Evolutionary conservation across 1,284 basidiomycete genomes (phyloP).

Genomic region (Moesziomyces sp.): DNA sequence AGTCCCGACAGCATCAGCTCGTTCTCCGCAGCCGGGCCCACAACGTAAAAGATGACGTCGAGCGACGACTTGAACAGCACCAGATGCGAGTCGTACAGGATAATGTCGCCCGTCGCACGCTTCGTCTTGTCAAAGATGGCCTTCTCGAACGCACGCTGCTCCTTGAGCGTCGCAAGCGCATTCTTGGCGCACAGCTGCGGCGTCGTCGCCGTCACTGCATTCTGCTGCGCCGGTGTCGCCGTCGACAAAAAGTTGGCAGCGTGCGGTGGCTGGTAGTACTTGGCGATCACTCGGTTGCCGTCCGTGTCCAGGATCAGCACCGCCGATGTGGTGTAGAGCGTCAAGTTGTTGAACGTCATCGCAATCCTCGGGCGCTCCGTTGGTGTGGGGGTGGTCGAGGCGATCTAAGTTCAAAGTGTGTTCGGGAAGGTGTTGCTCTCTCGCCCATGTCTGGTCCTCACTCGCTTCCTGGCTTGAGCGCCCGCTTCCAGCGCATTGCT

Average conservation of each 20-base stretch:
- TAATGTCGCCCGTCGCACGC: constrained; percentile 76
- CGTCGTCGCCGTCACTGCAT: constrained; percentile 36
- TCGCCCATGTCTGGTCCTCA: not conserved
- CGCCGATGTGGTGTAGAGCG: constrained; percentile 62
- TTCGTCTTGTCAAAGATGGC: constrained; percentile 85
- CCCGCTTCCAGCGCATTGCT: constrained; percentile 9
- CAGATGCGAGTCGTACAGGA: constrained; percentile 90
- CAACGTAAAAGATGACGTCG: constrained; percentile 94
- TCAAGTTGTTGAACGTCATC: constrained; percentile 62
- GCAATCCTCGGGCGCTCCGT: not conserved
- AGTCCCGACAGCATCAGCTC: constrained; percentile 93
- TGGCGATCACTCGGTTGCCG: constrained; percentile 91
- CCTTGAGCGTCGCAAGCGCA: constrained; percentile 80
- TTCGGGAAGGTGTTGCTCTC: constrained; percentile 16
- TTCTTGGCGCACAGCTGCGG: constrained; percentile 69
- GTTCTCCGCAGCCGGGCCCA: constrained; percentile 88
- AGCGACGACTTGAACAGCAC: constrained; percentile 92
- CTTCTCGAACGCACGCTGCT: constrained; percentile 95
- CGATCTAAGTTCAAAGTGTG: not conserved
- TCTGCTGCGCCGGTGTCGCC: constrained; percentile 52
- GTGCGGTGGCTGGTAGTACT: constrained; percentile 87
- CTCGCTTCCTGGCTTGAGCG: constrained; percentile 15
- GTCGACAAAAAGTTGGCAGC: constrained; percentile 65
- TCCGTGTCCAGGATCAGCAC: constrained; percentile 94
- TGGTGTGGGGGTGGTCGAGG: not conserved